A percentile compares a stretch with the other conserved stretches of the same genome.
Evolutionary conservation across 1,284 basidiomycete species (phyloP).

Genomic region (Apiotrichum akiyoshidainum): DNA sequence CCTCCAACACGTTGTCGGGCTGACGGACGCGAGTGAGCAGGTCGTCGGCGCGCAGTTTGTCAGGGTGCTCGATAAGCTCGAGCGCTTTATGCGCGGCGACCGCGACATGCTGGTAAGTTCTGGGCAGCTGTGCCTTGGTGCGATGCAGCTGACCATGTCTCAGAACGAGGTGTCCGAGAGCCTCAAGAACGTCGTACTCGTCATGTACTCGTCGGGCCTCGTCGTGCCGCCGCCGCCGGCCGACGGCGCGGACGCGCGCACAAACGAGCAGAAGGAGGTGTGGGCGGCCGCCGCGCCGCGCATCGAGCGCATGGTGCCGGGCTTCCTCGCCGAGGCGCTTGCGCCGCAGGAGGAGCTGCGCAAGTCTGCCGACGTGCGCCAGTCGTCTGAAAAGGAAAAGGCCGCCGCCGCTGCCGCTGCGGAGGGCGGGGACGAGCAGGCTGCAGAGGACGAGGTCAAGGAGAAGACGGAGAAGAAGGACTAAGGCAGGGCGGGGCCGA

Average conservation of each 20-base stretch:
- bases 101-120: slow-evolving; percentile 81
- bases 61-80: slow-evolving; percentile 83
- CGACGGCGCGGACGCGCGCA: slow-evolving; percentile 56
- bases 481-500: too few species aligned
- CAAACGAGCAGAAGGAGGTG: slow-evolving; percentile 66
- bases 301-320: slow-evolving; percentile 82
- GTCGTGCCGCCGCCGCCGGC: slow-evolving; percentile 63
- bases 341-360: not conserved
- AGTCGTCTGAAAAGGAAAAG: not conserved
- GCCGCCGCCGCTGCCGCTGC: too few species aligned
- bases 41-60: slow-evolving; percentile 77
- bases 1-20: slow-evolving; percentile 82
- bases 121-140: too few species aligned
- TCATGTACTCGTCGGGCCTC: slow-evolving; percentile 85
- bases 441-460: not conserved
- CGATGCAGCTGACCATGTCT: slow-evolving; percentile 3
- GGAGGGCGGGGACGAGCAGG: not conserved
- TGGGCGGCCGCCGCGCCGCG: slow-evolving; percentile 81
- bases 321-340: slow-evolving; percentile 65
- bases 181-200: slow-evolving; percentile 92
- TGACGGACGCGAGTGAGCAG: slow-evolving; percentile 56
- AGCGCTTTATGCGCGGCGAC: slow-evolving; percentile 82
- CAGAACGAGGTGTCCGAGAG: slow-evolving; percentile 94
- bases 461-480: too few species aligned
- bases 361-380: not conserved